phyloP scores from a whole-genome alignment of 768 basidiomycete genomes.

The Pleurotus tuoliensis region DNA sequence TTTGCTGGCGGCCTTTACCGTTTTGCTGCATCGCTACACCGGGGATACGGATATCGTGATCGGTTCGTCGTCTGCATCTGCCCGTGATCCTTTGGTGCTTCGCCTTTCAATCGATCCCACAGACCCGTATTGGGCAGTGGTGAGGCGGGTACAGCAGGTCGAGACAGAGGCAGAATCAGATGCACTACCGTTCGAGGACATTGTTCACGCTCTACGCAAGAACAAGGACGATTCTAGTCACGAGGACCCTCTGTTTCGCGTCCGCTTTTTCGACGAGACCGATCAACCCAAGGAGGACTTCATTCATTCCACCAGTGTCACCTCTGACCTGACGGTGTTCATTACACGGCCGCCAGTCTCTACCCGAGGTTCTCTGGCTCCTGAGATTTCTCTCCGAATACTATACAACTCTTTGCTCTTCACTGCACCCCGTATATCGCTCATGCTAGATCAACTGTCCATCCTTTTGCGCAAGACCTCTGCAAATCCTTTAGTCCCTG shows the following conservation, averaged over 20 bases:
- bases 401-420: slow-evolving; percentile 96
- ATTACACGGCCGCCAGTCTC: slow-evolving; percentile 70
- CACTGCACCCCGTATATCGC: slow-evolving; percentile 68
- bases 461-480: slow-evolving; percentile 71
- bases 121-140: slow-evolving; percentile 87
- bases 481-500: slow-evolving; percentile 57
- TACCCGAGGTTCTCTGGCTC: slow-evolving; percentile 66
- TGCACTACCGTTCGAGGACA: slow-evolving; percentile 73
- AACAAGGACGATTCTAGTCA: slow-evolving; percentile 53
- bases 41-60: slow-evolving; percentile 93
- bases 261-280: slow-evolving; percentile 95
- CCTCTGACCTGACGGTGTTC: slow-evolving; percentile 92
- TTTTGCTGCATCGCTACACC: slow-evolving; percentile 90
- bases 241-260: slow-evolving; percentile 78
- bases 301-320: slow-evolving; percentile 74
- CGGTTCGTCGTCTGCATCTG: slow-evolving; percentile 77
- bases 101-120: slow-evolving; percentile 78
- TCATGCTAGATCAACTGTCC: slow-evolving; percentile 83
- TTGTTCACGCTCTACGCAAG: slow-evolving; percentile 65
- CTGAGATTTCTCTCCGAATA: slow-evolving; percentile 74
- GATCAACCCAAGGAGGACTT: slow-evolving; percentile 71
- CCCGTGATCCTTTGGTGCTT: slow-evolving; percentile 78
- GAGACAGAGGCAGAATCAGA: slow-evolving; percentile 83
- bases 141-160: slow-evolving; percentile 79
- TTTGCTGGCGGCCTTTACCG: slow-evolving; percentile 86